Base-by-base conservation (phyloP, 2,329 filamentous ascomycete genomes). In the Bipolaris gigantea region DNA sequence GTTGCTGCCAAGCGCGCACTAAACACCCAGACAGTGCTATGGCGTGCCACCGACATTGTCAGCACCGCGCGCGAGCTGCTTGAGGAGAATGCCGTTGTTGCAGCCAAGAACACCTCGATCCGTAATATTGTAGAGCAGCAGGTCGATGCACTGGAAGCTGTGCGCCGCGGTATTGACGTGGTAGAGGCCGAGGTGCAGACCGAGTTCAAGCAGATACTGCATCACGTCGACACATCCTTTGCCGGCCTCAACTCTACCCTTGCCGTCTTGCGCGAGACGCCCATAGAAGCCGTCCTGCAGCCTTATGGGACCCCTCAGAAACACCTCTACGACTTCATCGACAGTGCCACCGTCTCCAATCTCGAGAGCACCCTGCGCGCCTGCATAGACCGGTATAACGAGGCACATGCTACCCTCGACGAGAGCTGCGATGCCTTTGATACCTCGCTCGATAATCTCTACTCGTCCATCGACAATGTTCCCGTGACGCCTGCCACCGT, bases 1-100 rank as follows among this genome's bases (percentile, higher is more conserved):
- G 85, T 97, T 36, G 87, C 89, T 27, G 89, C 93, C 8, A 97
- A 97, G 73, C 86, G 90, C 40, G 92, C 92, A 1, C 83, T 97
- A 4, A 89, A 89, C 15, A 91, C 91, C 10, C 92, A 95, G 72
- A 85, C 82, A 38, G 86, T 89, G 56, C 90, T 97, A 47, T 87
- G 90, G 71, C 89, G 90, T 55, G 92, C 92, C 61, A 92, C 94
- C 70, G 89, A 95, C 67, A 86, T 97, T 51, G 89, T 94, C 40
- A 90, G 85, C 18, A 80, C 84, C 13, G 90, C 92, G 4, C 87
- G 91, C 32, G 79, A 82, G 30, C 84, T 90, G 32, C 81, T 96
- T 60, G 90, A 96, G 69, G 88, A 94, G 63, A 87, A 87, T 43
- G 87, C 90, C 48, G 81, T 92, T 9, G 81, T 95, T 4, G 83